Conservation (phyloP, 768 basidiomycete species). For the Leccinellum luteum region DNA sequence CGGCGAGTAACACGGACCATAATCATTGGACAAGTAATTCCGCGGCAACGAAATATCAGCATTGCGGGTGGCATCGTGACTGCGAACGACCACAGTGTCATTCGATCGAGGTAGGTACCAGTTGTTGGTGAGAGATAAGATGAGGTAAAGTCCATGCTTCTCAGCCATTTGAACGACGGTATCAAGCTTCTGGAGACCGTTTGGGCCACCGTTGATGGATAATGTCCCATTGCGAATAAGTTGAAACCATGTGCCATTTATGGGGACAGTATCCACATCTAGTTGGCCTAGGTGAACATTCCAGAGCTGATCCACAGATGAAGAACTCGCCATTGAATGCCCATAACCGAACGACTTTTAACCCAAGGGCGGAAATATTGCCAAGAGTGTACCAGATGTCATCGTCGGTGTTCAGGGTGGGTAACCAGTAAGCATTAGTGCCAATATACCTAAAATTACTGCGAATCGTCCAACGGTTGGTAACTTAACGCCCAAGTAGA, state of each 20-base stretch:
- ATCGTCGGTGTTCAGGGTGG: constrained; percentile 46
- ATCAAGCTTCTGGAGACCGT: constrained; percentile 63
- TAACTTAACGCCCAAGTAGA: neutral
- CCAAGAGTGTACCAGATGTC: constrained; percentile 60
- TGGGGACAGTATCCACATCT: constrained; percentile 54
- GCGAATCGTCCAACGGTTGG: constrained; percentile 25
- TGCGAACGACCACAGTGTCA: constrained; percentile 7
- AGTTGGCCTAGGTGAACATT: constrained; percentile 7
- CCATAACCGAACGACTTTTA: constrained; percentile 65
- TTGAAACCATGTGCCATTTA: constrained; percentile 65
- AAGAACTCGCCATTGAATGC: constrained; percentile 58
- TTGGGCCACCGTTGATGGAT: constrained; percentile 56
- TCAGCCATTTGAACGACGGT: constrained; percentile 53
- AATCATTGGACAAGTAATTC: constrained; percentile 60
- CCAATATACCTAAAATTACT: constrained; percentile 46
- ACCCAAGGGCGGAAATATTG: constrained; percentile 53
- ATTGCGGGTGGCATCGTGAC: constrained; percentile 25
- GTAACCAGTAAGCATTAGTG: constrained; percentile 69
- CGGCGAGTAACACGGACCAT: constrained; percentile 39
- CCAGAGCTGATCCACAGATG: neutral
- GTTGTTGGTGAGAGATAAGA: constrained; percentile 60
- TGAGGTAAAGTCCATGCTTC: constrained; percentile 49
- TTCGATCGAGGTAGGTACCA: constrained; percentile 48
- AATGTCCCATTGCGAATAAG: constrained; percentile 52
- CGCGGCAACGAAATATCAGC: constrained; percentile 45